Percentiles rank a stretch among this genome's conserved stretches.
These are phyloP conservation scores for Hymenoscyphus albidus DNA, from an alignment of 2,329 filamentous ascomycete genomes.

Conservation along the genomic window DNA sequence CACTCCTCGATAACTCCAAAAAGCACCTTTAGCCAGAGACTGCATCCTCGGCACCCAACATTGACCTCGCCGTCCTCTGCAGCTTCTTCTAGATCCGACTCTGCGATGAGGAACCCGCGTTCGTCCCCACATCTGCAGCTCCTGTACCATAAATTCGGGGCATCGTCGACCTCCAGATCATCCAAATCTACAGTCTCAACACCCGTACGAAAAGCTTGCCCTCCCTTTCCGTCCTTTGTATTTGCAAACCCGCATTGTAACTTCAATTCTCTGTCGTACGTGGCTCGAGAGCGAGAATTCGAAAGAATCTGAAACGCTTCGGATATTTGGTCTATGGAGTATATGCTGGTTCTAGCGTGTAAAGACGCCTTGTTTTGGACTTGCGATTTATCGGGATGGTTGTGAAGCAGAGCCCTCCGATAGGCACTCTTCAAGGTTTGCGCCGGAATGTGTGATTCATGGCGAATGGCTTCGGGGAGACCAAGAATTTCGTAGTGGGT, in stretches of 20 bases:
- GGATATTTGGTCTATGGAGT: constrained; percentile 61
- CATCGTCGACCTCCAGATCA: constrained; percentile 54
- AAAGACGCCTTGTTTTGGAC: constrained; percentile 12
- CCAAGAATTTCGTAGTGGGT: constrained; percentile 61
- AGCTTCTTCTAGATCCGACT: constrained; percentile 57
- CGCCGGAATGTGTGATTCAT: constrained; percentile 41
- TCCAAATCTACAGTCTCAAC: constrained; percentile 63
- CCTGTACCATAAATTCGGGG: constrained; percentile 47
- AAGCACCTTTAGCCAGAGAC: constrained; percentile 61
- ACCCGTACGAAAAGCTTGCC: constrained; percentile 49
- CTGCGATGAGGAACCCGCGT: constrained; percentile 55
- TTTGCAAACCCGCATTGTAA: constrained; percentile 24
- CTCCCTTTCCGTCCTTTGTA: constrained; percentile 16
- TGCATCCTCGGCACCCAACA: constrained; percentile 64
- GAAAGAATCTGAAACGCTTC: constrained; percentile 56
- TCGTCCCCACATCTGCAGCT: constrained; percentile 62
- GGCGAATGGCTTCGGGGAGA: constrained; percentile 47
- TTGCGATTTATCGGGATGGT: constrained; percentile 51
- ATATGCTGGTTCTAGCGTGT: constrained; percentile 29
- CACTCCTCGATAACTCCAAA: constrained; percentile 52
- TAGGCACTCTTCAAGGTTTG: constrained; percentile 59
- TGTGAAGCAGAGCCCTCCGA: constrained; percentile 57
- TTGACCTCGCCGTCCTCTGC: constrained; percentile 56
- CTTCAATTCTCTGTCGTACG: constrained; percentile 52
- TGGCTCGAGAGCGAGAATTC: constrained; percentile 43